phyloP scores from a whole-genome alignment of 805 yeast genomes.

The Cyberlindnera bimundalis region DNA sequence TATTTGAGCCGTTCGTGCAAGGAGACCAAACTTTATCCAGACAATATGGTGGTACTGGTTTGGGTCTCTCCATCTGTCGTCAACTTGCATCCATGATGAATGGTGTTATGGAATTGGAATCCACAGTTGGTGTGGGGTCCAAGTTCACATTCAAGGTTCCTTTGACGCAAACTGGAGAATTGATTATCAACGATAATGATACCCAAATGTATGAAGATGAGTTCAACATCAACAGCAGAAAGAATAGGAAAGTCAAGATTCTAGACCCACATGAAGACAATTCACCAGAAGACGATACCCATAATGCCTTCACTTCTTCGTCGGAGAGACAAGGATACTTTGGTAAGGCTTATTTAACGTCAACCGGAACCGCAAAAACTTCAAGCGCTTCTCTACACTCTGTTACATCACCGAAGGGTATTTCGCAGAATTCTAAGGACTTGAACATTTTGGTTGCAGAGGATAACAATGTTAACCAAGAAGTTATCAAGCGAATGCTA shows the following conservation, averaged over 20 bases:
- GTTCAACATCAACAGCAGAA: constrained; percentile 53
- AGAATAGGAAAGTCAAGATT: constrained; percentile 43
- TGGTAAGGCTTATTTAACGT: constrained; percentile 27
- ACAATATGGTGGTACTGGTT: constrained; percentile 93
- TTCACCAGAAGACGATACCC: background rate
- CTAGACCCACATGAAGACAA: constrained; percentile 23
- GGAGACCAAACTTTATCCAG: constrained; percentile 93
- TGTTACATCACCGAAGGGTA: constrained; percentile 3
- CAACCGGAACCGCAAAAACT: constrained; percentile 38
- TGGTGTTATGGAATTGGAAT: constrained; percentile 73
- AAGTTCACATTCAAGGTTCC: constrained; percentile 81
- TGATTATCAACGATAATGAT: constrained; percentile 29
- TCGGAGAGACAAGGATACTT: constrained; percentile 16
- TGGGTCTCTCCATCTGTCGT: constrained; percentile 85
- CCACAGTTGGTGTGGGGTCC: constrained; percentile 79
- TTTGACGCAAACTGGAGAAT: constrained; percentile 48
- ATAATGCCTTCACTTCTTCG: constrained; percentile 12
- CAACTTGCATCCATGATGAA: constrained; percentile 90
- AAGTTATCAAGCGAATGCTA: constrained; percentile 87
- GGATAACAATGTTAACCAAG: constrained; percentile 91
- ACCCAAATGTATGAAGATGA: constrained; percentile 58
- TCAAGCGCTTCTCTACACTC: constrained; percentile 8
- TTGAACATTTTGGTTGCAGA: constrained; percentile 81
- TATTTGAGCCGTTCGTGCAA: constrained; percentile 95
- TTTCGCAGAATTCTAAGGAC: constrained; percentile 2